Base-by-base conservation (phyloP, 768 basidiomycete genomes). In the Dioszegia aurantiaca region DNA sequence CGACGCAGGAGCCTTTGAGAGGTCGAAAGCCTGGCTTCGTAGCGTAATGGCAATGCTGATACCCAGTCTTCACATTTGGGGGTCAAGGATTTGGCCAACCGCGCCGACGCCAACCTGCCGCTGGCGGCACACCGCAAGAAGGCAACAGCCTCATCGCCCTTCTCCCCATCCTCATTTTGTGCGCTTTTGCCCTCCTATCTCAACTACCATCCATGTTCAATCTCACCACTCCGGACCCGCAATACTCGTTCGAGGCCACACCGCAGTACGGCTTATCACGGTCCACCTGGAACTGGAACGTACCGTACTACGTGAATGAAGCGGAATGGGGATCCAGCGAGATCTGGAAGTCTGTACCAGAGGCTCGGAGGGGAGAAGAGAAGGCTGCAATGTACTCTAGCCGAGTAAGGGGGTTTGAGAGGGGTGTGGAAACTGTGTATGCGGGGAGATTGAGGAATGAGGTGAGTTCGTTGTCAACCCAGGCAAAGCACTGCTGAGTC, bases 251-350 rank as follows among this genome's bases (percentile, higher is more conserved):
- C 77, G 69, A 81, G 12, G 77, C 80, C 0, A 81, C 82, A 51
- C 87, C 83, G 72, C 85, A 85, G 63, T 77, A 83, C n/a, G 49
- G 55, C 30, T 12, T 53, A 19, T 83, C 84, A 73, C 82, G 90
- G 61, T 80, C 84, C 48, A 93, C 94, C 30, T 79, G 79, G 36
- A 81, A 81, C 16, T 78, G 89, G 60, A 84, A 86, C 26, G 80
- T 95, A 43, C 83, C 81, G 14, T 98, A 97, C 78, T 90, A 86
- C 67, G 90, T 97, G 65, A 88, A 93, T 70, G 79, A 81, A 14
- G 79, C 78, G 17, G 88, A 94, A 72, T 89, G 92, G 73, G 69
- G 83, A 43, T 79, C 80, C n/a, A 89, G 92, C 73, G 86, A 89
- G 0, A 87, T 95, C 59, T 80, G 66, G 67, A 85, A 77, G 45